Conservation (phyloP, 2,329 filamentous ascomycete genomes). For the Fusarium cyanostomum region DNA sequence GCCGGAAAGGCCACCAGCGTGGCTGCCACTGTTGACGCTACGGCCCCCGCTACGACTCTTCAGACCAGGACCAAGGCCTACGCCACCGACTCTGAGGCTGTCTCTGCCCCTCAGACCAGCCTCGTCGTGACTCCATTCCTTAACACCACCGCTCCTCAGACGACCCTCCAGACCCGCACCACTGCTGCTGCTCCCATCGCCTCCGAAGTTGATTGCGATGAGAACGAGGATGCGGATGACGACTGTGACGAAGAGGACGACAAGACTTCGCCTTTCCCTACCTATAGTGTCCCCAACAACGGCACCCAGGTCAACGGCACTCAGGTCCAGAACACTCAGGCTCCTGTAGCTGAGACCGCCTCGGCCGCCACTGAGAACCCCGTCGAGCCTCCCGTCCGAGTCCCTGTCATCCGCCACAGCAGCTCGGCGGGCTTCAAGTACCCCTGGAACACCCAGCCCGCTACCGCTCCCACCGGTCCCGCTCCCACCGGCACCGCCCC, state of each 20-base stretch:
- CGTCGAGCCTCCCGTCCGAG: slow-evolving; percentile 10
- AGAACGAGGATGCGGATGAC: slow-evolving; percentile 13
- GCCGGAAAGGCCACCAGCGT: neutral
- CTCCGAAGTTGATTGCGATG: slow-evolving; percentile 20
- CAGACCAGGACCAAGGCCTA: slow-evolving; percentile 20
- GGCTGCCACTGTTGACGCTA: neutral
- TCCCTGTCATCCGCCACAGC: slow-evolving; percentile 36
- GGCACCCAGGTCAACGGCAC: slow-evolving; percentile 19
- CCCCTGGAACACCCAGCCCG: slow-evolving; percentile 36
- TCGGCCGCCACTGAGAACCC: neutral
- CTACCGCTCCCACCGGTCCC: slow-evolving; percentile 9
- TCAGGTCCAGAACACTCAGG: slow-evolving; percentile 1
- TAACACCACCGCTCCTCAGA: slow-evolving; percentile 28
- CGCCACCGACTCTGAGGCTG: slow-evolving; percentile 7
- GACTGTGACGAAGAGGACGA: slow-evolving; percentile 22
- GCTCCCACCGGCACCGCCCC: slow-evolving; percentile 24
- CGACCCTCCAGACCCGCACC: slow-evolving; percentile 28
- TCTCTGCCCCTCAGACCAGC: slow-evolving; percentile 14
- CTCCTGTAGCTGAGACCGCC: neutral
- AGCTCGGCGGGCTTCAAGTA: slow-evolving; percentile 26
- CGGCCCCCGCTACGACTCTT: slow-evolving; percentile 12
- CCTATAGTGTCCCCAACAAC: slow-evolving; percentile 29
- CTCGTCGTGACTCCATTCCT: slow-evolving; percentile 12
- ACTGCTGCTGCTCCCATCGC: slow-evolving; percentile 22
- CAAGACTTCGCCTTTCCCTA: slow-evolving; percentile 18